Base-by-base conservation (phyloP, 1,284 basidiomycete genomes). In the Ganoderma sinense region DNA sequence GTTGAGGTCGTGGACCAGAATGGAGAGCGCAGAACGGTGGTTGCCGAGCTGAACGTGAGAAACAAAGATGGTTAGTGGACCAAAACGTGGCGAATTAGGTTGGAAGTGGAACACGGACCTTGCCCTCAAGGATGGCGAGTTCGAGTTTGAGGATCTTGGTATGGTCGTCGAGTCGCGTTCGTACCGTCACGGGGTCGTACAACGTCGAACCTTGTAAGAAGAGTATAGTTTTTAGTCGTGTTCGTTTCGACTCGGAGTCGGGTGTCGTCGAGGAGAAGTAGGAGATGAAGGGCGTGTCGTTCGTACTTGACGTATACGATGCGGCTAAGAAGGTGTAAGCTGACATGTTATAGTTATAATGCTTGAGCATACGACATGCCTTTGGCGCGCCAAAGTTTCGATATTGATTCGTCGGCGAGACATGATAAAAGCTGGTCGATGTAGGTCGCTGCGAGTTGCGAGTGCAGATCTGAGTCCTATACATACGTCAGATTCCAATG, bases 51-150 rank as follows among this genome's bases (percentile, higher is more conserved):
- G 63, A 4, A 31, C 4, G 5, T 40, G 18, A 41, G 6, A 33
- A 10, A 36, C 16, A 64, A 48, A 55, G 40, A 14, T 26, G 39
- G 13, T 33, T 7, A 36, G 16, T 4, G 23, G n/a, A 18, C 23
- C 26, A 14, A 13, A 3, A 23, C 26, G 10, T 62, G 62, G 51
- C 31, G 45, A 14, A 13, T 40, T 18, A n/a, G 16, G 62, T 31
- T 43, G 43, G 26, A 36, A 23, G 62, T 40, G 40, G 20, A 23
- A 29, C 62, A 76, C 83, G 48, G 74, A 95, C 95, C 85, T 95
- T 94, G 13, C 94, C 94, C 69, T 95, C 88, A 2, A 97, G 83
- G 43, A 97, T 89, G 0, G 94, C 94, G 29, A 91, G 79, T 78
- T 97, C 96, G 18, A 94, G 84, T 40, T 84, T 84, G 2, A 97